These are phyloP conservation scores for Amphirosellinia nigrospora DNA, from an alignment of 495 filamentous ascomycete genomes.

Conservation along the genomic window DNA sequence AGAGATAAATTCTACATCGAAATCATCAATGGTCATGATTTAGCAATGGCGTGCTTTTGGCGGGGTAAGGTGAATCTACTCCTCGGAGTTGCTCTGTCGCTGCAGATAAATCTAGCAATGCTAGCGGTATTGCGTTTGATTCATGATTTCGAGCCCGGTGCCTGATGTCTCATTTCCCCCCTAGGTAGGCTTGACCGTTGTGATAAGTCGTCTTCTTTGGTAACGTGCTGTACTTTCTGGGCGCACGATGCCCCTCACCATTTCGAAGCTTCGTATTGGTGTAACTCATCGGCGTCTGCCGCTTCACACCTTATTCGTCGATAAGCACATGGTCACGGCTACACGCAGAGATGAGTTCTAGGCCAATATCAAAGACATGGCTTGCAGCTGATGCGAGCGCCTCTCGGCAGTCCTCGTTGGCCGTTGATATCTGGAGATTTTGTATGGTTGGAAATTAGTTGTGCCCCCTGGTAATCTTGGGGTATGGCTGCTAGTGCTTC, in stretches of 20 bases:
- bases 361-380: background rate
- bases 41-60: no score
- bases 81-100: background rate
- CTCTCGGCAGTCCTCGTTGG: background rate
- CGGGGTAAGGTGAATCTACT: background rate
- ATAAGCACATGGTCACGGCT: background rate
- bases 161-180: no score
- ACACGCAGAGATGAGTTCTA: background rate
- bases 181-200: background rate
- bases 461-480: background rate
- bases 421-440: background rate
- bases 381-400: background rate
- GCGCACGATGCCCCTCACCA: background rate
- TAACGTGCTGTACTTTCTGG: background rate
- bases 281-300: background rate
- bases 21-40: no score
- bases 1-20: no score
- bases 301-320: background rate
- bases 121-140: background rate
- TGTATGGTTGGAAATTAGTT: background rate
- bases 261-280: conserved; percentile 4
- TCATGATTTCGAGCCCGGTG: background rate
- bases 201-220: background rate
- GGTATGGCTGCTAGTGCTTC: background rate
- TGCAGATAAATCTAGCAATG: background rate